Evolutionary conservation across 192 early-diverging fungal species (phyloP).

Genomic region (Coemansia sp.): DNA sequence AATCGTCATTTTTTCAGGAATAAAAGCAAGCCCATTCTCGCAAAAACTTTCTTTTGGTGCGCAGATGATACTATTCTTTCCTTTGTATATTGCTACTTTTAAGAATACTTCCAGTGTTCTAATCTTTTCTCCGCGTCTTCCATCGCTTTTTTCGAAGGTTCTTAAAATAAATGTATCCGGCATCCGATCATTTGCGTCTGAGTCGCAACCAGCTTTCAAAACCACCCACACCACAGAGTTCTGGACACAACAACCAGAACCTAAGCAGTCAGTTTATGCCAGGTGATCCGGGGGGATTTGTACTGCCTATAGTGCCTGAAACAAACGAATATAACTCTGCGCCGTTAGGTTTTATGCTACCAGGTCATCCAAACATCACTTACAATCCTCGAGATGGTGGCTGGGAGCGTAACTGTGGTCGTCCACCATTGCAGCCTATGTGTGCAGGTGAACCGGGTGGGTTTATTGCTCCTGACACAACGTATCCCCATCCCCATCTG

Average conservation of each 20-base stretch:
- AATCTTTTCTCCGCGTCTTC: background rate
- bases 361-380: conserved; percentile 8
- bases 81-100: background rate
- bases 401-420: background rate
- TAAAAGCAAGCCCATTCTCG: background rate
- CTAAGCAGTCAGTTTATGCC: conserved; percentile 24
- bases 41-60: background rate
- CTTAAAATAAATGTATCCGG: conserved; percentile 2
- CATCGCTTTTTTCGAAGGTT: background rate
- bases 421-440: conserved; percentile 8
- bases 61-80: no score
- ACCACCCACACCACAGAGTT: background rate
- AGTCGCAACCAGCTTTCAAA: conserved; percentile 7
- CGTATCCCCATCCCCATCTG: conserved; percentile 13
- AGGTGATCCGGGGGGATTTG: conserved; percentile 43
- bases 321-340: conserved; percentile 2
- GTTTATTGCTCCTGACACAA: conserved; percentile 16
- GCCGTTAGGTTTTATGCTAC: conserved; percentile 36
- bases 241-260: background rate
- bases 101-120: background rate
- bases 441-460: conserved; percentile 24
- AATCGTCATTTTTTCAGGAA: background rate
- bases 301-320: conserved; percentile 14
- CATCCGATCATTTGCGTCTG: conserved; percentile 7
- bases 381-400: background rate